Conservation (phyloP, 257 asterid genomes). For the Scutellaria baicalensis region DNA sequence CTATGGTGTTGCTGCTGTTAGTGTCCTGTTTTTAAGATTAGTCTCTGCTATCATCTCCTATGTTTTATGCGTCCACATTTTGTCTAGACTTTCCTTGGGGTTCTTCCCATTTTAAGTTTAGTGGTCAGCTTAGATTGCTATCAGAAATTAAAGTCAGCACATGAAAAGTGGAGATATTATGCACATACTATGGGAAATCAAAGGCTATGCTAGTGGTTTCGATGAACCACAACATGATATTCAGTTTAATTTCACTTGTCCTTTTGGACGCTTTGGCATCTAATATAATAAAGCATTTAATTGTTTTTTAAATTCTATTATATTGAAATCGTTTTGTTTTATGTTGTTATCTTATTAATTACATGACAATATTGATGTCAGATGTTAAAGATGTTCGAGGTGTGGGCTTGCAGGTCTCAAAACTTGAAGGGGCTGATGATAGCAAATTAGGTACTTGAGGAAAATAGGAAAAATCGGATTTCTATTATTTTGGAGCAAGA, state of each 20-base stretch:
- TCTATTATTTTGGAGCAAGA: constrained; percentile 1
- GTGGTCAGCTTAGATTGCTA: background rate
- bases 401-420: constrained; percentile 95
- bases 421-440: constrained; percentile 72
- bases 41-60: background rate
- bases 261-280: background rate
- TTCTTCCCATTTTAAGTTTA: background rate
- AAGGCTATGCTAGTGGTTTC: background rate
- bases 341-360: background rate
- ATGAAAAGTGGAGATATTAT: background rate
- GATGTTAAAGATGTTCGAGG: constrained; percentile 91
- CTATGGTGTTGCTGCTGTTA: background rate
- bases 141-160: background rate
- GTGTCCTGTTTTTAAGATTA: background rate
- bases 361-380: constrained; percentile 22
- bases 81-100: background rate
- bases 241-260: background rate
- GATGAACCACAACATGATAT: background rate
- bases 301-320: background rate
- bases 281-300: background rate
- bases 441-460: constrained; percentile 48
- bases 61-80: background rate
- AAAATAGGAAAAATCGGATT: background rate
- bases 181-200: background rate
- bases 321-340: background rate